These are phyloP conservation scores for Paecilomyces variotii DNA, from an alignment of 2,329 filamentous ascomycete genomes.

Conservation along the genomic window DNA sequence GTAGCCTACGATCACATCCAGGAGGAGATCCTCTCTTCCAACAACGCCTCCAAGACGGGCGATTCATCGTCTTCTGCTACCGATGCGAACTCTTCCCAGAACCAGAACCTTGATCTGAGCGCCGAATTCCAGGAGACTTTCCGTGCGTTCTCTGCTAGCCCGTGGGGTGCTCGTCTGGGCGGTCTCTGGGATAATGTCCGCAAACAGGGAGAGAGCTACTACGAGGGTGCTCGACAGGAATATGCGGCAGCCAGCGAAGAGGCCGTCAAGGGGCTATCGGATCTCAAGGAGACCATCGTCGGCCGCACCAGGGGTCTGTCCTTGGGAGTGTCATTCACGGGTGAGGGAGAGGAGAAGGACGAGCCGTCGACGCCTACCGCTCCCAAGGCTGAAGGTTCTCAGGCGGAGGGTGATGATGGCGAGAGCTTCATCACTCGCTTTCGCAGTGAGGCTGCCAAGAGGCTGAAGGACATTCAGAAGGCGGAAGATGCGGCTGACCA, in stretches of 20 bases:
- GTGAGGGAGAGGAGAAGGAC: conserved; percentile 17
- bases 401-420: conserved; percentile 29
- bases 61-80: conserved; percentile 40
- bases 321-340: conserved; percentile 39
- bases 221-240: conserved; percentile 75
- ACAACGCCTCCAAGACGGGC: conserved; percentile 42
- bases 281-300: conserved; percentile 58
- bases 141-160: conserved; percentile 81
- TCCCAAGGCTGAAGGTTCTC: conserved; percentile 10
- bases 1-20: conserved; percentile 94
- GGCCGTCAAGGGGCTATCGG: conserved; percentile 71
- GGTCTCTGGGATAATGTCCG: conserved; percentile 87
- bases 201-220: conserved; percentile 88
- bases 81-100: conserved; percentile 17
- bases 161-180: conserved; percentile 83
- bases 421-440: conserved; percentile 67
- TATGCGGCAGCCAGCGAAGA: conserved; percentile 70
- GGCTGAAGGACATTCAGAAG: conserved; percentile 78
- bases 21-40: conserved; percentile 62
- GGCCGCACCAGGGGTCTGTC: conserved; percentile 68
- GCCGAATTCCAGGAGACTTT: conserved; percentile 91
- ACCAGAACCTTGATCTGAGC: conserved; percentile 55
- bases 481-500: conserved; percentile 96
- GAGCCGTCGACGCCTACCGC: conserved; percentile 22
- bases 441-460: conserved; percentile 67